Percentiles rank a stretch among this genome's conserved stretches.
Evolutionary conservation across 768 basidiomycete genomes (phyloP).

Genomic region (Lentinula detonsa): DNA sequence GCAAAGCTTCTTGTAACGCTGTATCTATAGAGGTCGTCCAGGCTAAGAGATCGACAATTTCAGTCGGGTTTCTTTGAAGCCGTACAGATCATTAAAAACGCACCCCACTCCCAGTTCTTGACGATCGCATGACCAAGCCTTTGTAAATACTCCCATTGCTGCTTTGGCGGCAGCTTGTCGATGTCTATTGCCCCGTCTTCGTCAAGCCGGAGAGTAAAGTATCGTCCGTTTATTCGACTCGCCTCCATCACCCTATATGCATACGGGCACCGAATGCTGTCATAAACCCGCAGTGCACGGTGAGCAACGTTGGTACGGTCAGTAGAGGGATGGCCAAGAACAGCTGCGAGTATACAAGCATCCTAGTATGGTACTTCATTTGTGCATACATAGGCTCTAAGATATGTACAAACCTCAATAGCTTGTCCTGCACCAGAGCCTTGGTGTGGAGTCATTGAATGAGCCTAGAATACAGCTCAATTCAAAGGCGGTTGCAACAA

Average conservation of each 20-base stretch:
- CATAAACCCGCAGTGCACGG: conserved; percentile 39
- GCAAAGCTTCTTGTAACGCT: conserved; percentile 31
- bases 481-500: background rate
- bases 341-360: conserved; percentile 36
- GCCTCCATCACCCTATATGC: conserved; percentile 30
- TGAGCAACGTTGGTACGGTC: conserved; percentile 29
- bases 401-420: conserved; percentile 36
- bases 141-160: conserved; percentile 26
- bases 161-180: conserved; percentile 14
- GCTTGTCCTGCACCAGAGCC: conserved; percentile 57
- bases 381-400: background rate
- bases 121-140: conserved; percentile 35
- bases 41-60: conserved; percentile 11
- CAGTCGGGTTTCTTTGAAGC: background rate
- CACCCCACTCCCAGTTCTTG: conserved; percentile 54
- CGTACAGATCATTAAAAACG: conserved; percentile 1
- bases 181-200: conserved; percentile 19
- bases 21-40: conserved; percentile 45
- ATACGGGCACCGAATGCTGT: conserved; percentile 43
- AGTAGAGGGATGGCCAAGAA: conserved; percentile 38
- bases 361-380: conserved; percentile 29
- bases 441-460: conserved; percentile 48
- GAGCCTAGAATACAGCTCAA: conserved; percentile 14
- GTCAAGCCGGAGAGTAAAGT: conserved; percentile 30
- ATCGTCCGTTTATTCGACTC: conserved; percentile 35